These are phyloP conservation scores for Fraxinus nigra DNA, from an alignment of 305 asterid species.

Conservation along the genomic window DNA sequence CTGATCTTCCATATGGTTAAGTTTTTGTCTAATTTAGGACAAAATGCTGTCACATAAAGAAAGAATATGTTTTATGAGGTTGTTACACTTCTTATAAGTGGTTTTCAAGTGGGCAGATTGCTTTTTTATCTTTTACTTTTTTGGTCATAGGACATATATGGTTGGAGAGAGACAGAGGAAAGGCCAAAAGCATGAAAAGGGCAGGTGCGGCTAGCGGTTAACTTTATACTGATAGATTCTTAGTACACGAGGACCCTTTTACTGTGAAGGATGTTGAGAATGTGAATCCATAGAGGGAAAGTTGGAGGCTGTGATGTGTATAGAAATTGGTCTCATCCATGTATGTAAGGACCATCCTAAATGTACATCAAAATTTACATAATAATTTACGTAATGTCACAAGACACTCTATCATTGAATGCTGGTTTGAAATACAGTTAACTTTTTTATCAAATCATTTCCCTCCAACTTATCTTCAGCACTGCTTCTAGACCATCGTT, in stretches of 20 bases:
- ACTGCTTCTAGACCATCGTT: too few species aligned
- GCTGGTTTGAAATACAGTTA: too few species aligned
- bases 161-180: slow-evolving; percentile 58
- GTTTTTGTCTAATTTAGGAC: slow-evolving; percentile 22
- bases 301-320: slow-evolving; percentile 21
- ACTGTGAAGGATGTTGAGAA: slow-evolving; percentile 30
- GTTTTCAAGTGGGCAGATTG: slow-evolving; percentile 38
- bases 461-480: too few species aligned
- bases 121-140: slow-evolving; percentile 36
- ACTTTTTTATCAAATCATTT: too few species aligned
- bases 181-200: slow-evolving; percentile 68
- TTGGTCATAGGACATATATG: slow-evolving; percentile 53
- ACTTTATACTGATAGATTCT: slow-evolving; percentile 54
- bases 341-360: too few species aligned
- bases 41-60: slow-evolving; percentile 36
- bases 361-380: too few species aligned
- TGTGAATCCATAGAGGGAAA: slow-evolving; percentile 36
- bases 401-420: too few species aligned
- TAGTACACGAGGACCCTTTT: slow-evolving; percentile 43
- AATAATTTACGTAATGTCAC: too few species aligned
- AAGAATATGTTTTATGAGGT: slow-evolving; percentile 39
- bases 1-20: slow-evolving; percentile 64
- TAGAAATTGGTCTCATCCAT: neutral
- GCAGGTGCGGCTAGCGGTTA: slow-evolving; percentile 43
- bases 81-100: slow-evolving; percentile 43